Base-by-base conservation (phyloP, 2,329 filamentous ascomycete genomes). In the Blumeria graminis region DNA sequence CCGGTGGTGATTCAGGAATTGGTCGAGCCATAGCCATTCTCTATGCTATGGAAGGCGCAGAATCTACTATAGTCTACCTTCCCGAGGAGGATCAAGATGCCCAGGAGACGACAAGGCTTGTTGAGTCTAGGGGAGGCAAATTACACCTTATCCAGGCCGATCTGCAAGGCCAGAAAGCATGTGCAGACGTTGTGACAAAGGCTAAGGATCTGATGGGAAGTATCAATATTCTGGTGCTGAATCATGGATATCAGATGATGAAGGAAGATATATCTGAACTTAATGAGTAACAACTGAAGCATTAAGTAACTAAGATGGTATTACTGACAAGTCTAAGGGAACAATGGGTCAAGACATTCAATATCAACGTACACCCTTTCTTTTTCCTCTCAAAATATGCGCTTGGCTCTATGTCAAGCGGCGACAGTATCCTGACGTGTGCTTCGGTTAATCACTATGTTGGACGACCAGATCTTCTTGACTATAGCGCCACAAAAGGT, bases 391-490 rank as follows among this genome's bases (percentile, higher is more conserved):
- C 84, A 58, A 92, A 92, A 68, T 86, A 89, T 65, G 70, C 75
- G 11, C 72, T 92, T 10, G 80, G 79, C 0, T 82, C 89, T 68
- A 84, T 92, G 79, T 76, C 78, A 64, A 67, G 68, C n/a, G 86
- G 86, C 38, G 75, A 78, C 57, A 80, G 78, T 32, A 87, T 93
- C 67, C 87, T 93, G 74, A 92, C 90, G 71, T 88, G 86, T 66
- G 81, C 84, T 48, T 88, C 83, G 35, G 81, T 92, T 66, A 90
- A 90, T 67, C 84, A 81, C 32, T 92, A 90, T 69, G 77, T 88
- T 57, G 86, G 86, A 41, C 82, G 84, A 1, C 81, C 82, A 0
- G 85, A 90, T 63, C 74, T 90, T 1, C 76, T 92, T 53, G 85
- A 92, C 68, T 90, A 92, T 70, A 88, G 84, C 0, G 80, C 81